Evolutionary conservation across 768 basidiomycete genomes (phyloP), one percentile per base, ranked within the genome.

Genomic region (Tubosaeta sp.): DNA sequence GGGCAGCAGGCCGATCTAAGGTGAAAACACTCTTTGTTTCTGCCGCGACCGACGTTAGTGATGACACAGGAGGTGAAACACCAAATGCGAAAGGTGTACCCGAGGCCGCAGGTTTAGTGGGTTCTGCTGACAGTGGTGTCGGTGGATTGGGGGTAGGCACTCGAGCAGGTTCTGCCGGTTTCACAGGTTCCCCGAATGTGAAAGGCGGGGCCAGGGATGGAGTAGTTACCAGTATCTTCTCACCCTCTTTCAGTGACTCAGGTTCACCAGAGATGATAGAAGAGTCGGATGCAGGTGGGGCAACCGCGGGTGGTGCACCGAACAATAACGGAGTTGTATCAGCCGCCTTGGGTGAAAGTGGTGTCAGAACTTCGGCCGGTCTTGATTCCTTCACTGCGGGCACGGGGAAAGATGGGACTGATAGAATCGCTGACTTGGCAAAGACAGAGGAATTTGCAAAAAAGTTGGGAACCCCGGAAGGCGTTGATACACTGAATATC

Each of bases 381-480:
- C 48, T 62, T n/a, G 43, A 14, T 16, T 43, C 57, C 38, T 53
- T 59, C 34, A 27, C 43, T 34, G 59, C 64, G 46, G 58, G 22
- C 5, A 25, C 35, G 39, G 48, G 22, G 17, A 72, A 60, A 19
- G 75, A 55, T 50, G 63, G 45, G 11, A 64, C 47, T 19, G 63
- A 50, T 11, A 50, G 53, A 1, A 57, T 35, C 26, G 54, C 56
- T 45, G 74, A 67, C 56, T 77, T 79, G 14, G 74, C 62, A 51
- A 81, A 67, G 19, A 73, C 54, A 19, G 78, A 69, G 1, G 84
- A 82, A 38, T 59, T 76, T 26, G 79, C 74, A 52, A 88, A 88
- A 66, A 88, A 86, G 65, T 86, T 80, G 8, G 85, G 85, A 33
- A 85, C 63, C 5, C 71, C 64, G 6, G 64, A 59, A 19, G 62